Percentiles rank a stretch among this genome's conserved stretches.
These are phyloP conservation scores for Pestalotiopsis sp. DNA, from an alignment of 2,329 filamentous ascomycete species.

Conservation along the genomic window DNA sequence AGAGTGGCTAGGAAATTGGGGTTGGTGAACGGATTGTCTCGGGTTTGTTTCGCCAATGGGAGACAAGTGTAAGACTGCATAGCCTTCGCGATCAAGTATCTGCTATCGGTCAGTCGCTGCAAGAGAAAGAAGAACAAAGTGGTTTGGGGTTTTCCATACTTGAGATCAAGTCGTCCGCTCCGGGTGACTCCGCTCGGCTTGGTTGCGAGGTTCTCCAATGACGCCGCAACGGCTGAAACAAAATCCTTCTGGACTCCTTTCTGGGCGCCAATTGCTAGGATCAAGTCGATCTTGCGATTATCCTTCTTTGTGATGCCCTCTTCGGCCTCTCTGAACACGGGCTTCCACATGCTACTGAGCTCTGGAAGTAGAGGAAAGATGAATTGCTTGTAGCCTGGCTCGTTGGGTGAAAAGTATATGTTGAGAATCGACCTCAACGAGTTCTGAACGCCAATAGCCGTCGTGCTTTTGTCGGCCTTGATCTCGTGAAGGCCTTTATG, in stretches of 20 bases:
- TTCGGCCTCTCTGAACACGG: constrained; percentile 47
- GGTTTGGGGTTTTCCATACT: constrained; percentile 40
- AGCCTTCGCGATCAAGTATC: constrained; percentile 62
- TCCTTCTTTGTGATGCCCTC: constrained; percentile 31
- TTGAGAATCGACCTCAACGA: constrained; percentile 56
- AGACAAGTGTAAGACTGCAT: constrained; percentile 61
- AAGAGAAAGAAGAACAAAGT: neutral
- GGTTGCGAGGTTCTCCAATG: constrained; percentile 57
- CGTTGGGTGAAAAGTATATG: constrained; percentile 50
- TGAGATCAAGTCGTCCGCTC: constrained; percentile 60
- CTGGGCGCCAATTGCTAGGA: constrained; percentile 63
- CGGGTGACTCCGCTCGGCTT: constrained; percentile 52
- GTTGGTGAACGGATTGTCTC: constrained; percentile 57
- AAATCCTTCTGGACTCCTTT: constrained; percentile 54
- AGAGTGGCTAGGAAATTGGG: constrained; percentile 58
- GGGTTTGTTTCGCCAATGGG: constrained; percentile 49
- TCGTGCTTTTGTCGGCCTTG: constrained; percentile 40
- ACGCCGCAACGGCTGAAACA: constrained; percentile 48
- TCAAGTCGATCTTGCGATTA: constrained; percentile 53
- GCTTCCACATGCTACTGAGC: constrained; percentile 54
- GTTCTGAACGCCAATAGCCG: constrained; percentile 59
- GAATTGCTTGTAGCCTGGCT: constrained; percentile 50
- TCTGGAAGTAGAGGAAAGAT: constrained; percentile 51
- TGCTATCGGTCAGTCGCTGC: constrained; percentile 25
- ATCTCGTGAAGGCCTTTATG: constrained; percentile 50